Evolutionary conservation across 2,329 filamentous ascomycete species (phyloP), one percentile per base, ranked within the genome.

Genomic region (Claviceps monticola): DNA sequence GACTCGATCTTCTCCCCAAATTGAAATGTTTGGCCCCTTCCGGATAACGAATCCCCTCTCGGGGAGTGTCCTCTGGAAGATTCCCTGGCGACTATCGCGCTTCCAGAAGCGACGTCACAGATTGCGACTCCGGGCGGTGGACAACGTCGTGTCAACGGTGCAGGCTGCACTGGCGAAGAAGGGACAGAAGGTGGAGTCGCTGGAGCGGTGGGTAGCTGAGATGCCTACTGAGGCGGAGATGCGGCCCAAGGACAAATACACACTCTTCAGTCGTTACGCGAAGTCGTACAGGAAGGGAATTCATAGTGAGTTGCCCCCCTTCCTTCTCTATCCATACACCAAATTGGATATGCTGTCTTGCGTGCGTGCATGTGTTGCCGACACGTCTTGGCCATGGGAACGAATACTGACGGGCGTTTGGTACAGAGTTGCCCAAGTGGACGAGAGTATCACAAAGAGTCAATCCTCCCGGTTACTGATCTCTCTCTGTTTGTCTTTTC

Each of bases 151-250:
- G 54, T 81, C 85, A 53, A 89, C 87, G 16, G 71, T 98, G 56
- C 86, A 88, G 63, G 78, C 74, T 45, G 90, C 91, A 17, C 78
- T 97, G 51, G 75, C 80, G 50, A 86, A 83, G 68, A 75, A 85
- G 66, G 83, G 86, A 53, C 75, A 82, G 62, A 79, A 82, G 54
- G 78, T 82, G 46, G 88, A 88, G 71, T 77, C 87, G 51, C 75
- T 98, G 54, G 85, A 95, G 68, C 74, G 83, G 64, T 98, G 93
- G 93, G 95, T 93, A 75, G 76, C 78, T 39, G 88, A 95, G 70
- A 98, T 98, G 93, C 93, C 93, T 21, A 86, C 82, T 26, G 93
- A 98, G 76, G 78, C 82, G 63, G 89, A 97, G 75, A 98, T 98
- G 93, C 67, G 95, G 67, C 85, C 93, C 46, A 85, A 81, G 70